Conservation (phyloP, 208 protist genomes). For the Acanthamoeba rhysodes region DNA sequence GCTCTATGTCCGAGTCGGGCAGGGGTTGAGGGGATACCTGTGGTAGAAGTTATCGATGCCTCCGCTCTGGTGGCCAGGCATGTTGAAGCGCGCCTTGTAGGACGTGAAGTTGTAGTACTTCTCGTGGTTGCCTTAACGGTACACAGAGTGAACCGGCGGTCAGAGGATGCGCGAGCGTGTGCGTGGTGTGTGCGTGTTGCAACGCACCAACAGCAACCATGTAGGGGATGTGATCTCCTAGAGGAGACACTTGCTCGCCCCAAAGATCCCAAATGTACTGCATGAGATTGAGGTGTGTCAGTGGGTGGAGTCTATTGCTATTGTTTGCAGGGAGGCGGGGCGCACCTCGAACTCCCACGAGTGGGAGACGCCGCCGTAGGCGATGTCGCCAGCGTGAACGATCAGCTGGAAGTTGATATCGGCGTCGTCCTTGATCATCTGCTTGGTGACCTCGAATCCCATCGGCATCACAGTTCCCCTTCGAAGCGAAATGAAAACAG, state of each 20-base stretch:
- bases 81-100: constrained; percentile 65
- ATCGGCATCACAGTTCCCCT: constrained; percentile 65
- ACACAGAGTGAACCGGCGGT: neutral
- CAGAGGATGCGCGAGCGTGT: neutral
- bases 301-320: neutral
- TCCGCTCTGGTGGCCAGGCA: constrained; percentile 62
- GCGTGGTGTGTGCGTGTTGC: neutral
- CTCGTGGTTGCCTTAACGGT: constrained; percentile 29
- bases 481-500: neutral
- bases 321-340: no score
- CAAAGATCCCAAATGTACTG: constrained; percentile 71
- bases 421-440: constrained; percentile 61
- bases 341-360: constrained; percentile 47
- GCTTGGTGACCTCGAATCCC: constrained; percentile 68
- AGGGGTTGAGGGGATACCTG: neutral
- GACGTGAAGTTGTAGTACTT: constrained; percentile 73
- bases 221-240: constrained; percentile 55
- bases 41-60: constrained; percentile 68
- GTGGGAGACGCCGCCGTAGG: constrained; percentile 50
- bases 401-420: constrained; percentile 63
- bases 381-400: constrained; percentile 64
- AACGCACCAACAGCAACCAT: constrained; percentile 41
- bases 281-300: neutral
- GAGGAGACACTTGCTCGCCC: constrained; percentile 59
- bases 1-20: neutral